Evolutionary conservation across 2,329 filamentous ascomycete genomes (phyloP), one percentile per base, ranked within the genome.

Genomic region (Hypoxylon sp.): DNA sequence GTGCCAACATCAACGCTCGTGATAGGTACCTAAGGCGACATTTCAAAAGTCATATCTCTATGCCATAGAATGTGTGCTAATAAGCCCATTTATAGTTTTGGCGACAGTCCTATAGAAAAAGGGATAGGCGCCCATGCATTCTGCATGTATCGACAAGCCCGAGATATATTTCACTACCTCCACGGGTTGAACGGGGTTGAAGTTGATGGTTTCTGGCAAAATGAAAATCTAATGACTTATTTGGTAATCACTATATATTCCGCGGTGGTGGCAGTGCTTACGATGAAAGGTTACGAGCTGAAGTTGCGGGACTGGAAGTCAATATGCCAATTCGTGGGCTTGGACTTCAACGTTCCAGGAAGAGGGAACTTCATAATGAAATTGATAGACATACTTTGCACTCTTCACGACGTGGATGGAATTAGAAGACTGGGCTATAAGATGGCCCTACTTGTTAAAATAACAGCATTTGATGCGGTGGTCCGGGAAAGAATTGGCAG

Each of bases 1-100:
- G 70, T 44, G 67, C 71, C 7, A 59, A 71, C 52, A 57, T 68
- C 29, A 71, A 69, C n/a, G 54, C 46, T 10, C 6, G 13, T 15
- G 1, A 46, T 42, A 2, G 2, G 31, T 32, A 32, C n/a, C n/a
- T n/a, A n/a, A n/a, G 24, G 65, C 70, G 65, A 58, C 37, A 11
- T 44, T 42, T 15, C 19, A 7, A 7, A 42, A 39, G 11, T 32
- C 13, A 31, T 24, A 21, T 19, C 7, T 10, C 24, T 24, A 39
- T 21, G 17, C 39, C 1, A 32, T 10, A n/a, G 21, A 21, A 42
- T 17, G 17, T 7, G 11, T 32, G 8, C 52, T 61, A 54, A 68
- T 24, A 21, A 17, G 4, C 6, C 24, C 6, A 17, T 24, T 56
- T n/a, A 6, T 53, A 60, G 35, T 7, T 6, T 3, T 4, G 37